phyloP scores from a whole-genome alignment of 2,329 filamentous ascomycete genomes.

The Torrubiellomyces zombiae region DNA sequence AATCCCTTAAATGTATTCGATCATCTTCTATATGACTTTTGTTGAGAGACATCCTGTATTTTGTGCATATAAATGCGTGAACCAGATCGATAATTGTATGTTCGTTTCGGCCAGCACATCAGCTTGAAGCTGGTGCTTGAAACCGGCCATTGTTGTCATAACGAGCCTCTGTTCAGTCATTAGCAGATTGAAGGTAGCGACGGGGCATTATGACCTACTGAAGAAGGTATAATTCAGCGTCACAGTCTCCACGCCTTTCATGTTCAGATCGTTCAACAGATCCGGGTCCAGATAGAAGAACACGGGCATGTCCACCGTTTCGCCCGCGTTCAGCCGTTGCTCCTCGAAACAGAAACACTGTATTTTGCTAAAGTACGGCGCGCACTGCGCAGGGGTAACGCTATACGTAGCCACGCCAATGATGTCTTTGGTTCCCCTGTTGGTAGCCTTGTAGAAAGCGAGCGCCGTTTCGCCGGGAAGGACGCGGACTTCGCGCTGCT shows the following conservation, averaged over 20 bases:
- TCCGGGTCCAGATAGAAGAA: constrained; percentile 99
- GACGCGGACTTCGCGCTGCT: constrained; percentile 91
- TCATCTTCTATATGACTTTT: too few relatives aligned
- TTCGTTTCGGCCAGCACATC: too few relatives aligned
- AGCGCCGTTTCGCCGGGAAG: constrained; percentile 91
- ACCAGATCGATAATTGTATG: too few relatives aligned
- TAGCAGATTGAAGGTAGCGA: constrained; percentile 14
- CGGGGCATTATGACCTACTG: constrained; percentile 48
- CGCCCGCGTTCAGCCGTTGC: constrained; percentile 82
- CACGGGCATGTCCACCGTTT: constrained; percentile 98
- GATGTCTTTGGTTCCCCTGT: constrained; percentile 78
- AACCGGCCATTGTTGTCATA: constrained; percentile 29
- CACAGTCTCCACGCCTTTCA: constrained; percentile 88
- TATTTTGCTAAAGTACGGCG: constrained; percentile 97
- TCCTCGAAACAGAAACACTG: constrained; percentile 99
- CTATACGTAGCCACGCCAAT: constrained; percentile 97
- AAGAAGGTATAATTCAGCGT: constrained; percentile 97
- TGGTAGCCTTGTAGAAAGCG: constrained; percentile 95
- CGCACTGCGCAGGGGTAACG: constrained; percentile 88
- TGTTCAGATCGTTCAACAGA: constrained; percentile 77
- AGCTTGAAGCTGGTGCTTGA: constrained; percentile 19
- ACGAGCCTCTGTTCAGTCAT: constrained; percentile 23
- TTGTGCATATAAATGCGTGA: too few relatives aligned
- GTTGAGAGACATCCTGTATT: too few relatives aligned
- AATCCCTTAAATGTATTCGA: too few relatives aligned